These are phyloP conservation scores for Boletus sp. DNA, from an alignment of 1,284 basidiomycete species.

Conservation along the genomic window DNA sequence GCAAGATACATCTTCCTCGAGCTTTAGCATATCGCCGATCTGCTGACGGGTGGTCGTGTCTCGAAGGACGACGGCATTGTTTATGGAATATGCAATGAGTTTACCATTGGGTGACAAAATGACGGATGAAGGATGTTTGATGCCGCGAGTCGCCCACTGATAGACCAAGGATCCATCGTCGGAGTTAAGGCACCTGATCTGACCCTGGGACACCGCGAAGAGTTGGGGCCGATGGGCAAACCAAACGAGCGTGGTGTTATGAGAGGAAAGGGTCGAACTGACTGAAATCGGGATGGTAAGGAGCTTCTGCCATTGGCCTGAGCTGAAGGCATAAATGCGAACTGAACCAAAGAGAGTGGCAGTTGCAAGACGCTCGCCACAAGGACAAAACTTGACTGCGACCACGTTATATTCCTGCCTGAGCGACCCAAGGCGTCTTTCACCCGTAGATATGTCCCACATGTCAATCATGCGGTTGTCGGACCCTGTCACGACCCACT, in stretches of 20 bases:
- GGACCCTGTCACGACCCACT: conserved; percentile 12
- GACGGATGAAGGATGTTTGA: conserved; percentile 14
- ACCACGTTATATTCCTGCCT: conserved; percentile 25
- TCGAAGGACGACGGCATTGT: conserved; percentile 10
- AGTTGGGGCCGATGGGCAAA: conserved; percentile 20
- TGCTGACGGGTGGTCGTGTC: conserved; percentile 14
- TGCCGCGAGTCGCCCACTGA: conserved; percentile 14
- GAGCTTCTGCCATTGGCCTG: conserved; percentile 18
- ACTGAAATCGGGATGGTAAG: conserved; percentile 23
- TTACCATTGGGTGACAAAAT: conserved; percentile 7
- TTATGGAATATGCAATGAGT: conserved; percentile 14
- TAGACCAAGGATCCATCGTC: conserved; percentile 19
- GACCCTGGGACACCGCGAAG: conserved; percentile 25
- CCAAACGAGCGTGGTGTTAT: conserved; percentile 20
- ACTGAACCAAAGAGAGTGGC: conserved; percentile 15
- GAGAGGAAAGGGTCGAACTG: conserved; percentile 7
- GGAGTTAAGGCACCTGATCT: conserved; percentile 24
- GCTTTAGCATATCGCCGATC: conserved; percentile 6
- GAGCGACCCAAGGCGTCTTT: conserved; percentile 3
- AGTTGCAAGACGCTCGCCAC: conserved; percentile 11
- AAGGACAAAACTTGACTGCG: conserved; percentile 27
- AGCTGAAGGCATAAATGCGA: conserved; percentile 12
- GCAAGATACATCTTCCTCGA: conserved; percentile 16
- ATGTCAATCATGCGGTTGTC: conserved; percentile 13
- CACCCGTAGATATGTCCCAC: conserved; percentile 16